Base-by-base conservation (phyloP, 192 early-diverging fungal species). In the Dispira simplex region DNA sequence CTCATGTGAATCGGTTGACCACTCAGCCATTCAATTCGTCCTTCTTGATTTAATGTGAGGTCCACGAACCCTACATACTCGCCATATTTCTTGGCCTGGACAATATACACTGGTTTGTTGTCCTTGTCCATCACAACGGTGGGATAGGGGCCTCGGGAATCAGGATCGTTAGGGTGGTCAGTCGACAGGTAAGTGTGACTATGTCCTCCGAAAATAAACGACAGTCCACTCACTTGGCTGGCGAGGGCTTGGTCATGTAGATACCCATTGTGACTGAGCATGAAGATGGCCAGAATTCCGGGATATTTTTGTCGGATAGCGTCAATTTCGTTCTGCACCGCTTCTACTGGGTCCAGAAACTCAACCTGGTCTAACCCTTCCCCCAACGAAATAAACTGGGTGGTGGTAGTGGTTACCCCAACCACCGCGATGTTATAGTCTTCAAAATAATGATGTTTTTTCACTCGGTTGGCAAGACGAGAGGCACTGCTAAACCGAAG, bases 161-260 rank as follows among this genome's bases (percentile, higher is more conserved):
- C 62, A 10, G 71, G 68, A 13, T 51, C 48, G 16, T 74, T 71
- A 11, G 64, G 67, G 1, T 75, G 63, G 63, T 85, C 75, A 44
- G 73, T 73, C n/a, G 75, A 63, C 8, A 90, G 67, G 58, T 84
- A 79, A 32, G 84, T 75, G 71, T 91, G 89, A 21, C 85, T 83
- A 69, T 91, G 87, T 23, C 87, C 87, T 51, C 89, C 89, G 52
- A 88, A 75, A 68, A 86, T 84, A 25, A 84, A 58, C 26, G 71
- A 70, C 8, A 87, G 44, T 26, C 88, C 83, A 60, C 71, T 68
- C 14, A 76, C 79, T 21, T 71, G 71, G 45, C 66, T 66, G 8
- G 81, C 85, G 28, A 85, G 64, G 32, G 76, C 76, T 73, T 82
- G 78, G 64, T 90, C 84, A 18, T 81, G 75, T 16, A 71, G 70